phyloP scores from a whole-genome alignment of 2,329 filamentous ascomycete species.

The Cordyceps pruinosa region DNA sequence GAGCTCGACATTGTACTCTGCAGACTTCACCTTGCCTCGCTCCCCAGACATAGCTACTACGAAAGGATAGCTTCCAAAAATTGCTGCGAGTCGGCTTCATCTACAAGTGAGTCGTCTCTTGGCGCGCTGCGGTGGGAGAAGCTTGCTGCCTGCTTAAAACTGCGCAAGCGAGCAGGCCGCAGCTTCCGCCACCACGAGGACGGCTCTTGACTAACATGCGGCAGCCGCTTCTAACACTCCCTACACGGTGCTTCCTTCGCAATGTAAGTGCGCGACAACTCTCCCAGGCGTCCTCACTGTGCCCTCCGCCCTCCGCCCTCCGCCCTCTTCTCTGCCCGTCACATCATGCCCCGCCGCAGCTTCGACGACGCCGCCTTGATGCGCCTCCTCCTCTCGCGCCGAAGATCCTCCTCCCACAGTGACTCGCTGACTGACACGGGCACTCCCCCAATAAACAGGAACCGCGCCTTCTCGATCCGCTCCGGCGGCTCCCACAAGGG shows the following conservation, averaged over 20 bases:
- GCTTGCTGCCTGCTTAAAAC: neutral
- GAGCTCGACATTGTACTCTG: neutral
- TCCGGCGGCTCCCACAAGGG: conserved; percentile 48
- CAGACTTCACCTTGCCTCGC: neutral
- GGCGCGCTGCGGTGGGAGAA: neutral
- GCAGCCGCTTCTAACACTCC: neutral
- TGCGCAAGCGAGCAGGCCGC: neutral
- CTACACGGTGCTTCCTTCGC: neutral
- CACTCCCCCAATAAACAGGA: conserved; percentile 48
- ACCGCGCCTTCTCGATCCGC: conserved; percentile 67
- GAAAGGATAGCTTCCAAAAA: neutral
- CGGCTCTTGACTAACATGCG: neutral
- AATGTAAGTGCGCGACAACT: conserved; percentile 4
- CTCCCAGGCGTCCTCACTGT: neutral
- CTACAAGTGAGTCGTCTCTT: neutral
- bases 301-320: neutral
- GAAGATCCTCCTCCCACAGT: conserved; percentile 17
- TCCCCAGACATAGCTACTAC: neutral
- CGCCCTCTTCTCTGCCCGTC: neutral
- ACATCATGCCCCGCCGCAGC: conserved; percentile 26
- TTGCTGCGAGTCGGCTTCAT: neutral
- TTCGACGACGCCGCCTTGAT: conserved; percentile 22
- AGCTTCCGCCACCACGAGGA: neutral
- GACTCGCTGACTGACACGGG: conserved; percentile 21
- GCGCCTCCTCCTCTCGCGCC: conserved; percentile 16